Evolutionary conservation across 208 protist genomes (phyloP).

Genomic region (Entamoeba invadens): DNA sequence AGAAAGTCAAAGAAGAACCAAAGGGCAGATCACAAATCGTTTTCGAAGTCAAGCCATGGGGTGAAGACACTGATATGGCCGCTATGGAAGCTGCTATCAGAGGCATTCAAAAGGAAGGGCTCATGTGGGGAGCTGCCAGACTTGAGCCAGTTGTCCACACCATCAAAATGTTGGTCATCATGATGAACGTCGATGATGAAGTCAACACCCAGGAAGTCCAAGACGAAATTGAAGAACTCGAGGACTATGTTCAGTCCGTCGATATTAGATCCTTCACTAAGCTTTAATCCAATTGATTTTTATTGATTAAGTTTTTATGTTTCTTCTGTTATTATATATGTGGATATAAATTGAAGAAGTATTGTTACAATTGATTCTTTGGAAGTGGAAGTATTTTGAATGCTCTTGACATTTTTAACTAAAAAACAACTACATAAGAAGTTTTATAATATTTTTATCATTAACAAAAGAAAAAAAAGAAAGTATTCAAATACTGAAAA

Average conservation of each 20-base stretch:
- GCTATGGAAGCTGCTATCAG: neutral
- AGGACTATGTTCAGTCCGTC: neutral
- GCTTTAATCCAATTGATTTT: neutral
- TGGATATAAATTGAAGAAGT: too few relatives aligned
- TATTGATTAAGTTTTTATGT: too few relatives aligned
- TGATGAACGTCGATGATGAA: neutral
- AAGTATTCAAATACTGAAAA: too few relatives aligned
- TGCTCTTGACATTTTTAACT: too few relatives aligned
- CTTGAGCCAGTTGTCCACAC: neutral
- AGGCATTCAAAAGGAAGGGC: neutral
- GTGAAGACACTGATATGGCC: neutral
- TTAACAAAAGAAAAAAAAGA: too few relatives aligned
- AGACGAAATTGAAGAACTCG: neutral
- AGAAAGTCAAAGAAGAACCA: neutral
- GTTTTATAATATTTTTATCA: too few relatives aligned
- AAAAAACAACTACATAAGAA: too few relatives aligned
- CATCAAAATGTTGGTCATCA: neutral
- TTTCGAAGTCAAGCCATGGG: slow-evolving; percentile 5
- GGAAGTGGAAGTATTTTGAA: too few relatives aligned
- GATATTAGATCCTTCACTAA: neutral
- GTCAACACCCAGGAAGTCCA: neutral
- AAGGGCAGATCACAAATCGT: neutral
- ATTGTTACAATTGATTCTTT: too few relatives aligned
- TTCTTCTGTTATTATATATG: too few relatives aligned
- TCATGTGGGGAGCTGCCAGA: neutral